phyloP scores from a whole-genome alignment of 148 eudicot species.

The Rhododendron henanense region DNA sequence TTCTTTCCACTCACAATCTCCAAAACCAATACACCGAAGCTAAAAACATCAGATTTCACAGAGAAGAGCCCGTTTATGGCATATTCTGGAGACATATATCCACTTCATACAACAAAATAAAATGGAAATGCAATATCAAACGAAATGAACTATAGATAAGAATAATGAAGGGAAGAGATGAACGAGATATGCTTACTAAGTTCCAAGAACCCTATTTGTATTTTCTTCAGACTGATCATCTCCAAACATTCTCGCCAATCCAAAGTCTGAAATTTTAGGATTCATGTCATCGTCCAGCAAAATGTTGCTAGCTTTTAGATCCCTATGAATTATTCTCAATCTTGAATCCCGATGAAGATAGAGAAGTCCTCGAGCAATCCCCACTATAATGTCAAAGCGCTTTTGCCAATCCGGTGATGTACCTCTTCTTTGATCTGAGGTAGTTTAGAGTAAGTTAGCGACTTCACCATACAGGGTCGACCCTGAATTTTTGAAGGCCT shows the following conservation, averaged over 20 bases:
- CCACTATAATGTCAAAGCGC: slow-evolving; percentile 26
- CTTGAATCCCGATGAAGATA: slow-evolving; percentile 38
- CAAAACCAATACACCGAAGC: slow-evolving; percentile 16
- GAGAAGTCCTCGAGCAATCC: slow-evolving; percentile 32
- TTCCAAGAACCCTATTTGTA: slow-evolving; percentile 7
- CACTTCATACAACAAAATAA: slow-evolving; percentile 8
- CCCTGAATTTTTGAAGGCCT: too few relatives aligned
- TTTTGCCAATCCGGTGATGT: too few relatives aligned
- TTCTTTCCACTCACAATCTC: slow-evolving; percentile 14
- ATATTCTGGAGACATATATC: slow-evolving; percentile 27
- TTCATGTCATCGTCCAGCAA: too few relatives aligned
- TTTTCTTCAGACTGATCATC: neutral
- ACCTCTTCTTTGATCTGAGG: too few relatives aligned
- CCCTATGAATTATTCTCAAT: slow-evolving; percentile 35
- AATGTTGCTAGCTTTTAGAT: slow-evolving; percentile 9
- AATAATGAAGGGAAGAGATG: neutral
- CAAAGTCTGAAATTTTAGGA: neutral
- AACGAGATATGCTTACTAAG: slow-evolving; percentile 15
- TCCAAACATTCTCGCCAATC: neutral
- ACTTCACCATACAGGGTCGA: neutral
- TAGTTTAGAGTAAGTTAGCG: neutral
- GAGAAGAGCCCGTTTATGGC: slow-evolving; percentile 18
- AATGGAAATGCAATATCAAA: neutral
- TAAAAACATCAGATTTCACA: slow-evolving; percentile 19
- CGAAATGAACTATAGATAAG: neutral